These are phyloP conservation scores for Camelina sativa DNA, from an alignment of 345 rosid species.

Conservation along the genomic window DNA sequence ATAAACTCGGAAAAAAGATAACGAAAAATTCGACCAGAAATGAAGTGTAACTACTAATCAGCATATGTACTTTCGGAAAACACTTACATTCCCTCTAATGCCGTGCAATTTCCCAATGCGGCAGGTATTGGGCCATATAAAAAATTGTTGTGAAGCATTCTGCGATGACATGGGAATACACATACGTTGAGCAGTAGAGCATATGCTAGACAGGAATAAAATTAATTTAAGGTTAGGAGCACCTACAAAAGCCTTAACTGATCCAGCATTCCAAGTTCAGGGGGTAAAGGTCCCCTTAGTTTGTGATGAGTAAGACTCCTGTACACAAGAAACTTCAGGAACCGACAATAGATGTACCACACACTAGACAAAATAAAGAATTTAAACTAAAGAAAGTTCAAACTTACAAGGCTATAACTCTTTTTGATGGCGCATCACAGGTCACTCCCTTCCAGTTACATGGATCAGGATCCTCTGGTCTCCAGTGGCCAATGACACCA, in stretches of 20 bases:
- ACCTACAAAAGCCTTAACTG: slow-evolving; percentile 76
- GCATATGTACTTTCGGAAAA: neutral
- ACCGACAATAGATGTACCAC: slow-evolving; percentile 25
- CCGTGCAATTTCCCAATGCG: slow-evolving; percentile 80
- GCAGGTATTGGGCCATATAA: slow-evolving; percentile 84
- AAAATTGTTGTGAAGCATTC: slow-evolving; percentile 79
- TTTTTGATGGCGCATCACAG: slow-evolving; percentile 76
- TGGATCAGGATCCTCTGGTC: slow-evolving; percentile 98
- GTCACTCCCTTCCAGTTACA: slow-evolving; percentile 93
- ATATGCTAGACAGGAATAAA: slow-evolving; percentile 16
- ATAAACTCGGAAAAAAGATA: neutral
- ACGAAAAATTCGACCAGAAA: neutral
- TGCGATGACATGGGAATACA: slow-evolving; percentile 44
- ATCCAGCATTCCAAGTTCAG: slow-evolving; percentile 86
- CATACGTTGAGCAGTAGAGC: slow-evolving; percentile 38
- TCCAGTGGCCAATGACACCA: slow-evolving; percentile 77
- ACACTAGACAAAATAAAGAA: neutral
- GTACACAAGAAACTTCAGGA: slow-evolving; percentile 35
- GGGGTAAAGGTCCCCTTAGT: slow-evolving; percentile 79
- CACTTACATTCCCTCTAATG: slow-evolving; percentile 81
- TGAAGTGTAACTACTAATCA: slow-evolving; percentile 3
- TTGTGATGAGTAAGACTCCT: slow-evolving; percentile 85
- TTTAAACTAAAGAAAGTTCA: slow-evolving; percentile 18
- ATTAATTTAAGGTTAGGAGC: slow-evolving; percentile 28
- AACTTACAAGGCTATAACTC: slow-evolving; percentile 83